phyloP scores from a whole-genome alignment of 441 rosid species.

The Erodium moschatum region DNA sequence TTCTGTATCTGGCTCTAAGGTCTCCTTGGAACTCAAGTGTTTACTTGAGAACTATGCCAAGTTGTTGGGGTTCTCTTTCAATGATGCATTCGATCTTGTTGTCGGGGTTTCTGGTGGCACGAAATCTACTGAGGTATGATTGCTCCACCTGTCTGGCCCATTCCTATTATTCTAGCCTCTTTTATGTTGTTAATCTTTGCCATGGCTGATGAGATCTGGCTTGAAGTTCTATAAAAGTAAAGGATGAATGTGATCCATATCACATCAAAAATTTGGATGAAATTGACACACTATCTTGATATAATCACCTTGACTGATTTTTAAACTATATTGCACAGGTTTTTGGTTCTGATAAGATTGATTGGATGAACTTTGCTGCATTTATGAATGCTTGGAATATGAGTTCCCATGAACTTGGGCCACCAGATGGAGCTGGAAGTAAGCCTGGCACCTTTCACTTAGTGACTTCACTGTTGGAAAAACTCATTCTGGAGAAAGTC shows the following conservation, averaged over 20 bases:
- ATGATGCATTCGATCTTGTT: conserved; percentile 51
- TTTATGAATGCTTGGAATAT: conserved; percentile 79
- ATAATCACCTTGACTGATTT: neutral
- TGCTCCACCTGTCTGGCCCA: conserved; percentile 9
- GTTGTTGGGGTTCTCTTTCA: conserved; percentile 61
- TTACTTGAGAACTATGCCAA: conserved; percentile 71
- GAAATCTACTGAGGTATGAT: conserved; percentile 51
- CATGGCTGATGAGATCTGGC: conserved; percentile 5
- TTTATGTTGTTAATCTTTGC: conserved; percentile 5
- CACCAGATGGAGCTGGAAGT: conserved; percentile 26
- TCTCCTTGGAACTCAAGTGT: conserved; percentile 47
- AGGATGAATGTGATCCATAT: neutral
- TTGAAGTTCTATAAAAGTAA: neutral
- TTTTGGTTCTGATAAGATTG: conserved; percentile 58
- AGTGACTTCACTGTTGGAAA: conserved; percentile 51
- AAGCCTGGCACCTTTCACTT: conserved; percentile 36
- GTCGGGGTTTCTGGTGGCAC: conserved; percentile 51
- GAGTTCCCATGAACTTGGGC: conserved; percentile 44
- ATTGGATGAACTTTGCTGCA: conserved; percentile 79
- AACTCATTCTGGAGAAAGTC: conserved; percentile 41
- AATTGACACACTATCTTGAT: neutral
- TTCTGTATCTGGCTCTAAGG: conserved; percentile 39
- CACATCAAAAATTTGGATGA: neutral
- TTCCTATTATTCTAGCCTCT: neutral
- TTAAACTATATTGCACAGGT: conserved; percentile 35